Conservation (phyloP, 2,329 filamentous ascomycete genomes). For the Colletotrichum eleusines region DNA sequence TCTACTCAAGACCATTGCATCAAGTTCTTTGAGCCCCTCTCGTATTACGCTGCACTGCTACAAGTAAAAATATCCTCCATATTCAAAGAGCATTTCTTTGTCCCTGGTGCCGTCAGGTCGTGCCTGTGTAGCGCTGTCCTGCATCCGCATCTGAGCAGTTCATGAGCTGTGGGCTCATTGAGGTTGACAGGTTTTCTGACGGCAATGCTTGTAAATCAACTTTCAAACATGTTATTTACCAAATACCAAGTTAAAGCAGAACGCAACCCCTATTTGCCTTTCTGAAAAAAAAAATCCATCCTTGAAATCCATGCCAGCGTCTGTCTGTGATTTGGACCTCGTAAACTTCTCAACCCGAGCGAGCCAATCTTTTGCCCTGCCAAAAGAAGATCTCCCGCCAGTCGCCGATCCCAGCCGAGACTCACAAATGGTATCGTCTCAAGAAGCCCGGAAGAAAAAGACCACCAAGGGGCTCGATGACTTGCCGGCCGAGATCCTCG, state of each 20-base stretch:
- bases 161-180: too few relatives aligned
- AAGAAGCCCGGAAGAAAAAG: not conserved
- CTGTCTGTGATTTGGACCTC: not conserved
- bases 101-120: not conserved
- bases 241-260: not conserved
- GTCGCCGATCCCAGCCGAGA: not conserved
- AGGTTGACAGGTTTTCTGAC: not conserved
- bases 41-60: not conserved
- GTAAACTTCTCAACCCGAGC: not conserved
- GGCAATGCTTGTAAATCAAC: not conserved
- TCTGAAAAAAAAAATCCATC: not conserved
- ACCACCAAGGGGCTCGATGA: not conserved
- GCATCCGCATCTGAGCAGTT: not conserved
- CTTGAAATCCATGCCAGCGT: not conserved
- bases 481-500: slow-evolving; percentile 10
- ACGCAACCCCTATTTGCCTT: not conserved
- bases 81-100: not conserved
- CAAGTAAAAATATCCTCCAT: not conserved
- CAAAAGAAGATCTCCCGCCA: not conserved
- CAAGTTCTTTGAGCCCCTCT: not conserved
- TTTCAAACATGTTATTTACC: not conserved
- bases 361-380: not conserved
- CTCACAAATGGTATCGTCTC: not conserved
- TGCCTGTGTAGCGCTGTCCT: not conserved
- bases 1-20: not conserved